phyloP scores from a whole-genome alignment of 2,329 filamentous ascomycete species.

The Amesomyces nigricolor region DNA sequence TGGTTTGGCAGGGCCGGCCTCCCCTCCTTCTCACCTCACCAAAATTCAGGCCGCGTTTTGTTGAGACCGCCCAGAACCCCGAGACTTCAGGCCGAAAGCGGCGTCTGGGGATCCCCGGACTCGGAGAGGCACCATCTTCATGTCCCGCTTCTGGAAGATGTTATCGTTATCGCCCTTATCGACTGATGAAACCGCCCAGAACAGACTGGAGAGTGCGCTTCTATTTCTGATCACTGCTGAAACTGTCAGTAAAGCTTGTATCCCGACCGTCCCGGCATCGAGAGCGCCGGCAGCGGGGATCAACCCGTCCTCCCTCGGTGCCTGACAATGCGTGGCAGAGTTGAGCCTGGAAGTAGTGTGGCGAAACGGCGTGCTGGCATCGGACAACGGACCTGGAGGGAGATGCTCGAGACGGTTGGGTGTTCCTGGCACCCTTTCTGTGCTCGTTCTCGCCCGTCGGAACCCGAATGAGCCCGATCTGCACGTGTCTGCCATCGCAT shows the following conservation, averaged over 20 bases:
- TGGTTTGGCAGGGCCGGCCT: conserved; percentile 8
- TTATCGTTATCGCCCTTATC: conserved; percentile 1
- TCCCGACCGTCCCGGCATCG: too few relatives aligned
- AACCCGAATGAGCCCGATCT: conserved; percentile 5
- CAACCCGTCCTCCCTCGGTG: too few relatives aligned
- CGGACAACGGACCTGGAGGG: too few relatives aligned
- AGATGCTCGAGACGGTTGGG: too few relatives aligned
- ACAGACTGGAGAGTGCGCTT: too few relatives aligned
- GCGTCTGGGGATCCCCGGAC: not conserved
- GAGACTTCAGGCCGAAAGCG: conserved; percentile 8
- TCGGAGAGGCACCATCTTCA: not conserved
- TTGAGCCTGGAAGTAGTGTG: too few relatives aligned
- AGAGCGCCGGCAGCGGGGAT: too few relatives aligned
- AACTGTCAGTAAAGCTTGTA: too few relatives aligned
- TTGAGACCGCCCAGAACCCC: conserved; percentile 12
- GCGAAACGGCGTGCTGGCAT: too few relatives aligned
- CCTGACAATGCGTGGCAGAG: too few relatives aligned
- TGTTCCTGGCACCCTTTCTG: not conserved
- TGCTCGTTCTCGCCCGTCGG: not conserved
- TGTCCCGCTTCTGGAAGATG: not conserved
- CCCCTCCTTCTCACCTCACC: conserved; percentile 7
- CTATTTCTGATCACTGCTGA: too few relatives aligned
- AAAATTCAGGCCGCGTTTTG: conserved; percentile 12
- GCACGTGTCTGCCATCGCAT: not conserved
- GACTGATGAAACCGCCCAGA: too few relatives aligned